Base-by-base conservation (phyloP, 495 filamentous ascomycete species). In the Annulohypoxylon bovei region DNA sequence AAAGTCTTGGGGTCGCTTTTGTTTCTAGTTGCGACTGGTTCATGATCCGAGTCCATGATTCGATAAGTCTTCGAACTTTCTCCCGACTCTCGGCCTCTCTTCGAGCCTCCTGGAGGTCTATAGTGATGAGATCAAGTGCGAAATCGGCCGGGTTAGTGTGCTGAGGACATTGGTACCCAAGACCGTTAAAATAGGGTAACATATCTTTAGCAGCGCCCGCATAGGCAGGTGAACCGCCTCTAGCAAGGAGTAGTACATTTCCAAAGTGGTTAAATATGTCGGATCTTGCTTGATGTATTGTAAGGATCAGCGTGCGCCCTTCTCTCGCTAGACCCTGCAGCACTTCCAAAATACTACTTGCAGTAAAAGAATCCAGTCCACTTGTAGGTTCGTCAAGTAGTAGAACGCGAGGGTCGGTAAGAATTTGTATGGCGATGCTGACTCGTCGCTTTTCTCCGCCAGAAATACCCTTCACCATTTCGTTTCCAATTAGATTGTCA, bases 81-180 rank as follows among this genome's bases (percentile, higher is more conserved):
- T 85, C 77, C 25, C 89, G 81, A 35, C 84, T 91, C 11, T 84
- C 77, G 6, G 76, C 81, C 74, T 93, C 90, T 16, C 84, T 83
- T 11, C 80, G 75, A 49, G 81, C 84, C 49, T 88, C 85, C 70
- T 91, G 90, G 0, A 93, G 81, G 67, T 93, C 88, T 23, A 93
- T 85, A 0, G 91, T 92, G 55, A 93, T 91, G 6, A 92, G 80
- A 75, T 93, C 91, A 11, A 93, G 79, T 3, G 89, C 90, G 65
- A 92, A 92, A 73, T 93, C 91, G 2, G 91, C 90, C 2, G 91
- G 90, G 62, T 93, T 94, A 16, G 88, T 90, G 56, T 86, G 86
- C 20, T 79, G 79, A 4, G 90, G 88, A 73, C 91, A 93, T 9
- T 85, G 71, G 65, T 88, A 86, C 3, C 89, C 89, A 7, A 90